A percentile compares a stretch with the other conserved stretches of the same genome.
Evolutionary conservation across 805 yeast genomes (phyloP).

Genomic region (Monosporozyma yasuniensis): DNA sequence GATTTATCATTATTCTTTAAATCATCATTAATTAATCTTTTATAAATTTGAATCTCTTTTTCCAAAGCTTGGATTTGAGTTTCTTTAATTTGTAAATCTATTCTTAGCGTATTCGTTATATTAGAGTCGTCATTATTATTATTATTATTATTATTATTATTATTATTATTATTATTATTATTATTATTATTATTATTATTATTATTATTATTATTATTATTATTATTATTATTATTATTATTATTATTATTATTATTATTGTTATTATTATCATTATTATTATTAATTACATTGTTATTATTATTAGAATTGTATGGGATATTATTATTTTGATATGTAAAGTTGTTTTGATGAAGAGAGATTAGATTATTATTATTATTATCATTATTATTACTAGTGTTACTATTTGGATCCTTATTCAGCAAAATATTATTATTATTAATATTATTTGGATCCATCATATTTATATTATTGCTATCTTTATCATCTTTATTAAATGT

Average conservation of each 20-base stretch:
- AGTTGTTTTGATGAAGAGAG: neutral
- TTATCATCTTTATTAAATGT: slow-evolving; percentile 3
- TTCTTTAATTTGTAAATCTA: slow-evolving; percentile 49
- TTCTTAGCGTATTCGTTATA: slow-evolving; percentile 34
- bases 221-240: neutral
- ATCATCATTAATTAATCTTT: slow-evolving; percentile 27
- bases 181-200: neutral
- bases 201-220: neutral
- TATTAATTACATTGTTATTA: neutral
- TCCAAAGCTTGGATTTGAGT: slow-evolving; percentile 40
- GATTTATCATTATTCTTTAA: slow-evolving; percentile 28
- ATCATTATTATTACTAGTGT: neutral
- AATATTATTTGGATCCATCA: neutral
- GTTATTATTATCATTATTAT: neutral
- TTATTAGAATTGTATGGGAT: neutral
- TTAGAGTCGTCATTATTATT: slow-evolving; percentile 2
- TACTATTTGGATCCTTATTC: neutral
- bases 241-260: neutral
- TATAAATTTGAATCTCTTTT: slow-evolving; percentile 35
- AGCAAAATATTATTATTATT: neutral
- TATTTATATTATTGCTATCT: neutral
- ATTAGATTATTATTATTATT: neutral
- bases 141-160: neutral
- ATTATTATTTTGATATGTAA: neutral
- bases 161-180: neutral